Conservation (phyloP, 306 rosid species). For the Sophora flavescens region DNA sequence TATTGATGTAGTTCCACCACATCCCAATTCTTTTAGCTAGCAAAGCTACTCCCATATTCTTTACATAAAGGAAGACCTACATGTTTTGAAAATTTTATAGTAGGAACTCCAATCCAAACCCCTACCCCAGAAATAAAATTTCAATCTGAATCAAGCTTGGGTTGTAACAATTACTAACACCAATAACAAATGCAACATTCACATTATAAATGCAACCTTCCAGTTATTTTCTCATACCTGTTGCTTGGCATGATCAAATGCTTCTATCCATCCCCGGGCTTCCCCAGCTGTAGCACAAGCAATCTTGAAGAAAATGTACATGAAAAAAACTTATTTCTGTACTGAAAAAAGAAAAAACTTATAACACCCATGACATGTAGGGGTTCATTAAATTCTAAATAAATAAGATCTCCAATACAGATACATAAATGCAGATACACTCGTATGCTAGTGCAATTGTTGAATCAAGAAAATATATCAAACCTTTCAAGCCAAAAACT, state of each 20-base stretch:
- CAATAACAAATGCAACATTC: slow-evolving; percentile 34
- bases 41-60: slow-evolving; percentile 5
- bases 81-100: slow-evolving; percentile 4
- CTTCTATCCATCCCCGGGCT: slow-evolving; percentile 87
- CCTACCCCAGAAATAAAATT: slow-evolving; percentile 35
- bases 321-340: slow-evolving; percentile 43
- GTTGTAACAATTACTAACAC: slow-evolving; percentile 28
- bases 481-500: slow-evolving; percentile 11
- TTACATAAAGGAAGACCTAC: slow-evolving; percentile 37
- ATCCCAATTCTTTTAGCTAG: slow-evolving; percentile 37
- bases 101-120: slow-evolving; percentile 26
- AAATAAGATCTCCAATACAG: slow-evolving; percentile 29
- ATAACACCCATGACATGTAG: slow-evolving; percentile 1
- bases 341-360: slow-evolving; percentile 23
- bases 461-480: slow-evolving; percentile 29
- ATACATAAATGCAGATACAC: slow-evolving; percentile 32
- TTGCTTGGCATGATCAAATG: slow-evolving; percentile 97
- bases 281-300: slow-evolving; percentile 91
- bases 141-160: slow-evolving; percentile 34
- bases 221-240: slow-evolving; percentile 65
- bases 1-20: slow-evolving; percentile 14
- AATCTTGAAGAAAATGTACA: slow-evolving; percentile 62
- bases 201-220: slow-evolving; percentile 30
- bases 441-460: slow-evolving; percentile 21
- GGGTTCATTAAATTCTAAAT: slow-evolving; percentile 29